Conservation (phyloP, 1,284 basidiomycete genomes). For the Ustilago tritici region DNA sequence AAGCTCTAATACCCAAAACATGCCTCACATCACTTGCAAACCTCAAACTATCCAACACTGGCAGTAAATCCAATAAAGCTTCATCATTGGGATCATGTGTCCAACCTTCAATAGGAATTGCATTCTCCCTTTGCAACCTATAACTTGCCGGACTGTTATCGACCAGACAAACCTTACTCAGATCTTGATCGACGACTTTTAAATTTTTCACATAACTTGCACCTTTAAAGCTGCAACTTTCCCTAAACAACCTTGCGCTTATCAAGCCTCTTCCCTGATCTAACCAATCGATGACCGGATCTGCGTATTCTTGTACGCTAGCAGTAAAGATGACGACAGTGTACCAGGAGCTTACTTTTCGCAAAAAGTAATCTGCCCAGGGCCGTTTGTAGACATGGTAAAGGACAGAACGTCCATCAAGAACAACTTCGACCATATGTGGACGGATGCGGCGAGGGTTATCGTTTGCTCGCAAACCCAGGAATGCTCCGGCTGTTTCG, state of each 20-base stretch:
- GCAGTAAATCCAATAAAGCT: constrained; percentile 92
- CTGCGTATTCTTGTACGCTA: constrained; percentile 98
- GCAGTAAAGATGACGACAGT: constrained; percentile 98
- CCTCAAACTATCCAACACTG: constrained; percentile 91
- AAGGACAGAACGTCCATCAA: constrained; percentile 86
- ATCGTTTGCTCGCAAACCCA: constrained; percentile 63
- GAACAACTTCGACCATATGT: constrained; percentile 94
- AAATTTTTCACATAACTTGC: constrained; percentile 96
- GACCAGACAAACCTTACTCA: constrained; percentile 89
- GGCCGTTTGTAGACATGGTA: constrained; percentile 99
- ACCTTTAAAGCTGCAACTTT: constrained; percentile 93
- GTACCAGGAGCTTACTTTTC: constrained; percentile 91
- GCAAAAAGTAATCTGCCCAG: constrained; percentile 77
- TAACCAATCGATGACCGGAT: constrained; percentile 99
- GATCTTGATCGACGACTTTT: constrained; percentile 85
- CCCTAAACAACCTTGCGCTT: constrained; percentile 87
- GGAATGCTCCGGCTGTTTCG: constrained; percentile 53
- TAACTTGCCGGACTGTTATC: constrained; percentile 97
- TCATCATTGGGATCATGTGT: constrained; percentile 97
- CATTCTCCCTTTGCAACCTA: constrained; percentile 92
- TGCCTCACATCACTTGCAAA: constrained; percentile 95
- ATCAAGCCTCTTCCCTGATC: constrained; percentile 90
- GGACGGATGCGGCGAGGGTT: constrained; percentile 74
- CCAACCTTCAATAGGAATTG: constrained; percentile 99
- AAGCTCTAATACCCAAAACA: constrained; percentile 81